These are phyloP conservation scores for Apium graveolens DNA, from an alignment of 129 eudicot species.

Conservation along the genomic window DNA sequence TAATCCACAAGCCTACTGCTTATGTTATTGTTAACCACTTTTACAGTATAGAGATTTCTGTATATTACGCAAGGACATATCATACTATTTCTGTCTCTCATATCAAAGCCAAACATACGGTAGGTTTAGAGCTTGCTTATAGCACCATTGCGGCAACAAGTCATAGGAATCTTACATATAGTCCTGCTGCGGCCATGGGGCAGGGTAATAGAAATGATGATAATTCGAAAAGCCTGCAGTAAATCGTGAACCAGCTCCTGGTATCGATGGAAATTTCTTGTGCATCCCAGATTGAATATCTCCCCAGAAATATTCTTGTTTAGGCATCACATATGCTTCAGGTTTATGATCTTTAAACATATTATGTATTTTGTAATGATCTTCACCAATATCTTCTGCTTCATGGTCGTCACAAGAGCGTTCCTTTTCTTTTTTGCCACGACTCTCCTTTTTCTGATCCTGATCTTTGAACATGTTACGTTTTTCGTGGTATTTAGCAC, in stretches of 20 bases:
- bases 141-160: neutral
- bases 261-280: neutral
- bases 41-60: neutral
- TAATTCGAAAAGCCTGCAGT: neutral
- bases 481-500: neutral
- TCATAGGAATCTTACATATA: neutral
- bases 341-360: neutral
- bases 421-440: neutral
- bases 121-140: neutral
- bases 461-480: neutral
- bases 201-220: neutral
- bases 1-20: slow-evolving; percentile 47
- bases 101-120: neutral
- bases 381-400: neutral
- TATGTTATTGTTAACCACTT: slow-evolving; percentile 40
- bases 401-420: neutral
- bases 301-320: neutral
- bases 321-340: neutral
- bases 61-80: neutral
- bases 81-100: neutral
- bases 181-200: neutral
- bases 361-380: neutral
- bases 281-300: neutral
- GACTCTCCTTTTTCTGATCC: neutral
- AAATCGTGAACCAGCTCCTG: neutral